Evolutionary conservation across 129 eudicot species (phyloP).

Genomic region (Chrysanthemum seticuspe): DNA sequence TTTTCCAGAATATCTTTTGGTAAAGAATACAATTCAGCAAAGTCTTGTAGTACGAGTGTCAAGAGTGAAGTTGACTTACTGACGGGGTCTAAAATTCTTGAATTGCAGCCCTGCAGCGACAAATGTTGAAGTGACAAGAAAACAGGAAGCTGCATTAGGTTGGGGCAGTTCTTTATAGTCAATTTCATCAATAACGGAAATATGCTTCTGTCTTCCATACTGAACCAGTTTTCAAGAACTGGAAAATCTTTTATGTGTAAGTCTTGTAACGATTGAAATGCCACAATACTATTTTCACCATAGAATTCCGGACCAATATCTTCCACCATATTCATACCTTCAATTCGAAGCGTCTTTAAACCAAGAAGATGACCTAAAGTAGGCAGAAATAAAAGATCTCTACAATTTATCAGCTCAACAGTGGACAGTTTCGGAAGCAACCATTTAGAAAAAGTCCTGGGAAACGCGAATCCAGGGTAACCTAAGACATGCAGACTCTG

Average conservation of each 20-base stretch:
- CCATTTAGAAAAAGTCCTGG: conserved; percentile 22
- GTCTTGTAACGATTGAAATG: conserved; percentile 38
- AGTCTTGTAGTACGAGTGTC: conserved; percentile 24
- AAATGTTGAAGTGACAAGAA: conserved; percentile 30
- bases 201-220: not conserved
- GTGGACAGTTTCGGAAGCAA: conserved; percentile 23
- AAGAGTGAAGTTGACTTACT: conserved; percentile 22
- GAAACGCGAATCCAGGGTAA: conserved; percentile 26
- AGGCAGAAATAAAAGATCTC: conserved; percentile 18
- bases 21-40: conserved; percentile 18
- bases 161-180: conserved; percentile 16
- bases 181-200: conserved; percentile 26
- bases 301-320: conserved; percentile 25
- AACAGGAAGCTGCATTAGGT: conserved; percentile 13
- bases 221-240: conserved; percentile 16
- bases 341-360: conserved; percentile 23
- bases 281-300: conserved; percentile 13
- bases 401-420: conserved; percentile 28
- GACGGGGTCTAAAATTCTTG: conserved; percentile 12
- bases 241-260: conserved; percentile 20
- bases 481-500: conserved; percentile 28
- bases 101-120: conserved; percentile 11
- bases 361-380: conserved; percentile 33
- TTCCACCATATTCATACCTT: conserved; percentile 26
- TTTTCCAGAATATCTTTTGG: conserved; percentile 25